Base-by-base conservation (phyloP, 768 basidiomycete genomes). In the Porphyrellus cyaneotinctus region DNA sequence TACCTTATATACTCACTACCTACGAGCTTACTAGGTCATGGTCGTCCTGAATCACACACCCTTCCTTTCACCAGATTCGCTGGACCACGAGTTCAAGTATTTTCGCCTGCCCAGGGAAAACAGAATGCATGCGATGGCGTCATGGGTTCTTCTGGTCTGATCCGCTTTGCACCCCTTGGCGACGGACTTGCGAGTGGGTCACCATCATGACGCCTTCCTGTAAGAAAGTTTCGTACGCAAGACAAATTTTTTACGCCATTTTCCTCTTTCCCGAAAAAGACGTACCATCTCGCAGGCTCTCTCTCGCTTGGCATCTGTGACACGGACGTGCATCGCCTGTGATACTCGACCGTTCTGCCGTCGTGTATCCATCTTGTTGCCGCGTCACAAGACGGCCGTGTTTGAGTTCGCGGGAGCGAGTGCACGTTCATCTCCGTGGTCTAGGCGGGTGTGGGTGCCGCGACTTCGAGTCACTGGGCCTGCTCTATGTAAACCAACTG, bases 371-470 rank as follows among this genome's bases (percentile, higher is more conserved):
- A 4, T n/a, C 20, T 42, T 11, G 11, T 44, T 45, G n/a, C 24
- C 12, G 24, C 35, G 35, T 13, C 46, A 28, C 35, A 13, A 3
- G n/a, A 18, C 30, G n/a, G 38, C 23, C 26, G 26, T 51, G 15
- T 44, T 39, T 36, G 26, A 44, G 14, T 37, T 51, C 35, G 43
- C 43, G 35, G 46, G 12, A 24, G 18, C 20, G 9, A 43, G 33
- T 33, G 35, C 58, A 58, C 48, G 47, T 50, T 60, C 58, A 58
- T 58, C 36, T 58, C 58, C 58, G 58, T 43, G 28, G 58, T 43
- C 53, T 23, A 30, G 43, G 26, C 14, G 5, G 9, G 26, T 37
- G 36, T 26, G 23, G n/a, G 10, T 26, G 1, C 11, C 20, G 23
- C 18, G 43, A 54, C 23, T 22, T 36, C 20, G 12, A 23, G 24